phyloP scores from a whole-genome alignment of 345 rosid species.

The Eucalyptus guilfoylei region DNA sequence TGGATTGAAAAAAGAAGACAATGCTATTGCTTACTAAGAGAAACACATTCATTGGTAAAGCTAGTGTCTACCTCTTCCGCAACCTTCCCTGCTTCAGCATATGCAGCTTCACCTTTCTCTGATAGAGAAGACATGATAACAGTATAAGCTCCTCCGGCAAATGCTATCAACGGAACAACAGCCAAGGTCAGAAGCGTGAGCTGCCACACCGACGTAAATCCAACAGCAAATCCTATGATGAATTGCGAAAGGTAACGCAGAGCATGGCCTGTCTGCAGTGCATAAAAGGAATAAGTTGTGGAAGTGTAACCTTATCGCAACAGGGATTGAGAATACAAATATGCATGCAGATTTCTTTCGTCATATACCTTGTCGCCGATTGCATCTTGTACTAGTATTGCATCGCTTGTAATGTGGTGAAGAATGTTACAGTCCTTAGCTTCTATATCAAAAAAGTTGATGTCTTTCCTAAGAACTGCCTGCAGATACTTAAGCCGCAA shows the following conservation, averaged over 20 bases:
- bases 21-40: neutral
- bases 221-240: slow-evolving; percentile 48
- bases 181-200: slow-evolving; percentile 76
- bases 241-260: slow-evolving; percentile 66
- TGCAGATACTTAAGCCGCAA: slow-evolving; percentile 61
- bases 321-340: neutral
- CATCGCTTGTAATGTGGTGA: slow-evolving; percentile 71
- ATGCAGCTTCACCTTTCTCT: slow-evolving; percentile 71
- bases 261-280: slow-evolving; percentile 64
- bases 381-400: slow-evolving; percentile 82
- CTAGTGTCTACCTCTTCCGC: slow-evolving; percentile 57
- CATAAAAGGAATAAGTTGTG: neutral
- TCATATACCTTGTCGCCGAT: slow-evolving; percentile 70
- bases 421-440: slow-evolving; percentile 58
- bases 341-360: neutral
- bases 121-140: slow-evolving; percentile 62
- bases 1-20: neutral
- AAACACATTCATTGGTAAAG: neutral
- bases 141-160: slow-evolving; percentile 68
- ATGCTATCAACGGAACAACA: slow-evolving; percentile 75
- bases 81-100: slow-evolving; percentile 69
- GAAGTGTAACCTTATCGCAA: neutral
- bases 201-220: slow-evolving; percentile 68
- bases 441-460: slow-evolving; percentile 61
- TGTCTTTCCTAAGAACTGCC: slow-evolving; percentile 45